Conservation (phyloP, 345 rosid genomes). For the rapeseed (Brassica napus) region DNA sequence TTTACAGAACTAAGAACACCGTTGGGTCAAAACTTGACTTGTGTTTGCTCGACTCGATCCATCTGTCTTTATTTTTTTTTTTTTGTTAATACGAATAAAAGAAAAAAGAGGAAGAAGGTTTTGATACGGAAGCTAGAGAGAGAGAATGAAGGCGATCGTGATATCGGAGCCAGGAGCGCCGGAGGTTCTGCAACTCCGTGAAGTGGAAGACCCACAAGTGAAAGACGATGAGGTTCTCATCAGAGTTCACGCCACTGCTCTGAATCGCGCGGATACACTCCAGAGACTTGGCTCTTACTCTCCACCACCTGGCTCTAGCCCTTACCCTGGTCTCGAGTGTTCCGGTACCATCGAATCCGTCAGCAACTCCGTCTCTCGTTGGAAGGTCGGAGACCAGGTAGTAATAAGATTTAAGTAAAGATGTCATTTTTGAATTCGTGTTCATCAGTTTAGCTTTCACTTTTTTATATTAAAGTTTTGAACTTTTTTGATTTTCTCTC, state of each 20-base stretch:
- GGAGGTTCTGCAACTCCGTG: slow-evolving; percentile 67
- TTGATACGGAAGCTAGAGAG: slow-evolving; percentile 16
- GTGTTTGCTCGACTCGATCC: slow-evolving; percentile 5
- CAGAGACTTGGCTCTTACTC: slow-evolving; percentile 72
- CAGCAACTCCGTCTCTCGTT: slow-evolving; percentile 64
- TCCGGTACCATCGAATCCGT: slow-evolving; percentile 72
- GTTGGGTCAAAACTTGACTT: neutral
- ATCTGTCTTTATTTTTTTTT: neutral
- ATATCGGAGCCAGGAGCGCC: slow-evolving; percentile 72
- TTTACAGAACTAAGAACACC: too few relatives aligned
- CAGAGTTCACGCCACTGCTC: slow-evolving; percentile 69
- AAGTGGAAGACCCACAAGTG: slow-evolving; percentile 69
- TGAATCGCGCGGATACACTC: slow-evolving; percentile 75
- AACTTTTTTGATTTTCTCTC: neutral
- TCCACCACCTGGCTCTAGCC: slow-evolving; percentile 80
- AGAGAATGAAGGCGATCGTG: slow-evolving; percentile 77
- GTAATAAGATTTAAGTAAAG: too few relatives aligned
- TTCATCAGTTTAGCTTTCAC: neutral
- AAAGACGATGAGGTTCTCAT: slow-evolving; percentile 73
- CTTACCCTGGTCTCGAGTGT: slow-evolving; percentile 78
- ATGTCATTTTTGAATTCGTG: neutral
- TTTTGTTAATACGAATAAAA: neutral
- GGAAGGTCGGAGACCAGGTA: slow-evolving; percentile 86
- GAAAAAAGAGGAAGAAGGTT: neutral
- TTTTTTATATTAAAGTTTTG: neutral